Evolutionary conservation across 371 early-diverging fungal genomes (phyloP).

Genomic region (Entomophthora muscae): DNA sequence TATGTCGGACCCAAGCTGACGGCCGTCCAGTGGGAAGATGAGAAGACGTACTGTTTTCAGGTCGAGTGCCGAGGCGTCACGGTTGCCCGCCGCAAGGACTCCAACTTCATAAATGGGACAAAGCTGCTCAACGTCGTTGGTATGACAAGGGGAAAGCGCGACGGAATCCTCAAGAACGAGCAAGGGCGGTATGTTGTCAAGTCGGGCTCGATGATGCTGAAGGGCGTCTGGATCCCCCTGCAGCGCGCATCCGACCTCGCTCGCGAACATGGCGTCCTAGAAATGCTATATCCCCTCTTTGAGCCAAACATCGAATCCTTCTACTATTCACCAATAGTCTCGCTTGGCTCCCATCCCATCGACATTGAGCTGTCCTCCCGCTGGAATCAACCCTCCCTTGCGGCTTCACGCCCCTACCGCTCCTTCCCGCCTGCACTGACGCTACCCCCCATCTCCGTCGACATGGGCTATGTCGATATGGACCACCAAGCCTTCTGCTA

Average conservation of each 20-base stretch:
- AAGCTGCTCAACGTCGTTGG: slow-evolving; percentile 70
- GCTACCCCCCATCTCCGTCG: neutral
- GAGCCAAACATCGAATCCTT: slow-evolving; percentile 34
- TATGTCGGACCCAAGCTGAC: slow-evolving; percentile 21
- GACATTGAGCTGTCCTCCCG: slow-evolving; percentile 8
- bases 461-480: neutral
- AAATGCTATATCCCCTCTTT: slow-evolving; percentile 51
- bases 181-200: slow-evolving; percentile 74
- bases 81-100: slow-evolving; percentile 57
- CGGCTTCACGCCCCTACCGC: neutral
- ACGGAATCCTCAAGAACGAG: slow-evolving; percentile 73
- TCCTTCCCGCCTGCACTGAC: neutral
- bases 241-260: slow-evolving; percentile 12
- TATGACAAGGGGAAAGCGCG: slow-evolving; percentile 77
- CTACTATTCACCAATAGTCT: slow-evolving; percentile 10
- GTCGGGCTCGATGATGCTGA: slow-evolving; percentile 73
- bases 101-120: slow-evolving; percentile 71
- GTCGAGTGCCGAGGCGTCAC: slow-evolving; percentile 59
- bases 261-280: slow-evolving; percentile 32
- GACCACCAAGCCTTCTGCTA: neutral
- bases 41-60: slow-evolving; percentile 57
- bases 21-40: slow-evolving; percentile 70
- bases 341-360: slow-evolving; percentile 6
- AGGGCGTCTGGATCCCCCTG: slow-evolving; percentile 55
- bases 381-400: neutral